A percentile compares a stretch with the other conserved stretches of the same genome.
These are phyloP conservation scores for Elsinoe perseae DNA, from an alignment of 2,329 filamentous ascomycete genomes.

Conservation along the genomic window DNA sequence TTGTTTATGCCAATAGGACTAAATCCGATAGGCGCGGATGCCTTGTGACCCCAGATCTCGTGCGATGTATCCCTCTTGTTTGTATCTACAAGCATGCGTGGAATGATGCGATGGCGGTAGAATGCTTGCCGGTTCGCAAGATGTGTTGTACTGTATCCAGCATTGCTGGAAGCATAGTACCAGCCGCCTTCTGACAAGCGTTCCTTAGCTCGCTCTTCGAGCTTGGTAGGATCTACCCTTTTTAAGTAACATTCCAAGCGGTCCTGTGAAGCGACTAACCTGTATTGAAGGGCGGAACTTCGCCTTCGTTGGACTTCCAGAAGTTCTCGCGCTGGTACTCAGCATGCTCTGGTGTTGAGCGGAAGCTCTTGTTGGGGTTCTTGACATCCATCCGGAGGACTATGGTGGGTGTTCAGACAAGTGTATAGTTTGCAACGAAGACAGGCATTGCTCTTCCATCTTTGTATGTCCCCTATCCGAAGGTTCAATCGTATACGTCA, in stretches of 20 bases:
- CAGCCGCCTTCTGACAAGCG: constrained; percentile 52
- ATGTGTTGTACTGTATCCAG: constrained; percentile 47
- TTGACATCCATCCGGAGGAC: constrained; percentile 39
- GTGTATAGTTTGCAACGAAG: neutral
- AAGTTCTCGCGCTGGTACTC: constrained; percentile 51
- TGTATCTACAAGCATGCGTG: constrained; percentile 54
- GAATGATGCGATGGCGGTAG: constrained; percentile 56
- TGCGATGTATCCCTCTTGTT: constrained; percentile 51
- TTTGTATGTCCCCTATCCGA: neutral
- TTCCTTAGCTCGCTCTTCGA: constrained; percentile 52
- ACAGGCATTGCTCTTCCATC: neutral
- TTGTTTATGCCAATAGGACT: constrained; percentile 59
- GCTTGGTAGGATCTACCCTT: constrained; percentile 45
- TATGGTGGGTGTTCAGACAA: neutral
- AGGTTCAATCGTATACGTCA: neutral
- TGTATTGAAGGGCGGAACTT: constrained; percentile 47
- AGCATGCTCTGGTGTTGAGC: constrained; percentile 47
- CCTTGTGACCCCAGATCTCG: constrained; percentile 52
- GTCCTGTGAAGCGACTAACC: constrained; percentile 25
- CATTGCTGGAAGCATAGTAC: constrained; percentile 52
- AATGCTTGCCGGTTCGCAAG: constrained; percentile 56
- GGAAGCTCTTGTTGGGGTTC: constrained; percentile 44
- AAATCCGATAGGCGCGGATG: constrained; percentile 55
- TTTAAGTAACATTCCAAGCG: neutral
- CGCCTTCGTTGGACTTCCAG: constrained; percentile 46